Percentiles rank a stretch among this genome's conserved stretches.
Conservation (phyloP, 257 asterid species). For the Plantago major region DNA sequence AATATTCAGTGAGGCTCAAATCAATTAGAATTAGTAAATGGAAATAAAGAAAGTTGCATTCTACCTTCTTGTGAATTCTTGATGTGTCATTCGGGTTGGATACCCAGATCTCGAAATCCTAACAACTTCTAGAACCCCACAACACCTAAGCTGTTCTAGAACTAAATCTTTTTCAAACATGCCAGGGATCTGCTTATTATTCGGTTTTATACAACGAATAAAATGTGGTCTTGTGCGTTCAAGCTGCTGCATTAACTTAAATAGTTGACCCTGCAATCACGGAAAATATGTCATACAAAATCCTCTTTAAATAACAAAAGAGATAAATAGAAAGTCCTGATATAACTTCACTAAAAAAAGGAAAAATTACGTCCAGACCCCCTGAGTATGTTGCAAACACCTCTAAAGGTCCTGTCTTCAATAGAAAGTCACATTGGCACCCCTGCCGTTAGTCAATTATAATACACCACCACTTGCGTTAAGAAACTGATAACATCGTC, state of each 20-base stretch:
- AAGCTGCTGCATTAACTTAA: constrained; percentile 81
- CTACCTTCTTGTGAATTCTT: constrained; percentile 81
- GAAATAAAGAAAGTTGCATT: constrained; percentile 16
- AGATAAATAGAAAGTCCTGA: constrained; percentile 10
- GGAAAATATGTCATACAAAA: not conserved
- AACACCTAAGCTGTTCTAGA: constrained; percentile 73
- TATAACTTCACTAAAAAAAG: not conserved
- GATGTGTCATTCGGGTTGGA: constrained; percentile 79
- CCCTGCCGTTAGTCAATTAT: no score
- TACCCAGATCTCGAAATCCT: constrained; percentile 85
- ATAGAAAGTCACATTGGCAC: no score
- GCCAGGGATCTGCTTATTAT: constrained; percentile 68
- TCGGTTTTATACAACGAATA: constrained; percentile 89
- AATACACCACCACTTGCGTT: no score
- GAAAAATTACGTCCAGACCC: no score
- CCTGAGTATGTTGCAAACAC: no score
- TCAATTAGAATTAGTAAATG: constrained; percentile 16
- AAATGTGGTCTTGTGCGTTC: constrained; percentile 85
- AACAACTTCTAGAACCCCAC: constrained; percentile 80
- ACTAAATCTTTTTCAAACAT: constrained; percentile 63
- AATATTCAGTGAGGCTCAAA: constrained; percentile 21
- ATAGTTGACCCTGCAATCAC: constrained; percentile 66
- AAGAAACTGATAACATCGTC: no score
- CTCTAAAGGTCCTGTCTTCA: no score
- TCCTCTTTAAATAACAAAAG: not conserved